phyloP scores from a whole-genome alignment of 1,284 basidiomycete species.

The Fistulina hepatica region DNA sequence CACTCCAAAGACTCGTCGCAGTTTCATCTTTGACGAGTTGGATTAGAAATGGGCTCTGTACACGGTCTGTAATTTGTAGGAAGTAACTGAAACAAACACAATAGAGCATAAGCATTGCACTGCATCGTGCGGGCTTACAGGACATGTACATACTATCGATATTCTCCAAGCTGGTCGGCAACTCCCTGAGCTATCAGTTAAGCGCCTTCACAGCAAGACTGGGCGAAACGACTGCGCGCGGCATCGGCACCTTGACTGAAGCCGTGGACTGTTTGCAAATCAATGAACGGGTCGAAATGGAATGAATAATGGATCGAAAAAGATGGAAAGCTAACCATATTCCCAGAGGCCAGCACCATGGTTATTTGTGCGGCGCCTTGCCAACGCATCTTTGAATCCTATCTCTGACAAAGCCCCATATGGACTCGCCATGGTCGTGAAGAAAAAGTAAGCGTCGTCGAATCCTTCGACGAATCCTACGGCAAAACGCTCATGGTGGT shows the following conservation, averaged over 20 bases:
- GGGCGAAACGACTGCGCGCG: conserved; percentile 25
- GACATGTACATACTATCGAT: too few relatives aligned
- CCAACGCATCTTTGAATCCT: conserved; percentile 54
- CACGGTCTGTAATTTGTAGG: too few relatives aligned
- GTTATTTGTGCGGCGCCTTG: conserved; percentile 35
- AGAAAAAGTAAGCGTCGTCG: conserved; percentile 58
- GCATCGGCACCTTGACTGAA: conserved; percentile 34
- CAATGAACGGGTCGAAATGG: background rate
- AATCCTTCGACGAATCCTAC: conserved; percentile 61
- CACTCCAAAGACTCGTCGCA: too few relatives aligned
- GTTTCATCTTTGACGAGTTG: too few relatives aligned
- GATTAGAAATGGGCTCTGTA: too few relatives aligned
- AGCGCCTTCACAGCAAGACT: conserved; percentile 11
- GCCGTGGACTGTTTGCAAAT: conserved; percentile 32
- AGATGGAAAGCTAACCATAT: conserved; percentile 34
- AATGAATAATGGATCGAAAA: background rate
- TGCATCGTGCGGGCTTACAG: too few relatives aligned
- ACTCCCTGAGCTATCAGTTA: too few relatives aligned
- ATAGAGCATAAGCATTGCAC: too few relatives aligned
- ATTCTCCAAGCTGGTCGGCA: too few relatives aligned
- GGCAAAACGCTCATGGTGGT: conserved; percentile 59
- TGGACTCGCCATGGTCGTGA: conserved; percentile 19
- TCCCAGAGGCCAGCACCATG: conserved; percentile 47
- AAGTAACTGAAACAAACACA: too few relatives aligned
- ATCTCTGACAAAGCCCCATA: conserved; percentile 34